A percentile compares a stretch with the other conserved stretches of the same genome.
These are phyloP conservation scores for Exserohilum rostratum DNA, from an alignment of 2,329 filamentous ascomycete genomes.

Conservation along the genomic window DNA sequence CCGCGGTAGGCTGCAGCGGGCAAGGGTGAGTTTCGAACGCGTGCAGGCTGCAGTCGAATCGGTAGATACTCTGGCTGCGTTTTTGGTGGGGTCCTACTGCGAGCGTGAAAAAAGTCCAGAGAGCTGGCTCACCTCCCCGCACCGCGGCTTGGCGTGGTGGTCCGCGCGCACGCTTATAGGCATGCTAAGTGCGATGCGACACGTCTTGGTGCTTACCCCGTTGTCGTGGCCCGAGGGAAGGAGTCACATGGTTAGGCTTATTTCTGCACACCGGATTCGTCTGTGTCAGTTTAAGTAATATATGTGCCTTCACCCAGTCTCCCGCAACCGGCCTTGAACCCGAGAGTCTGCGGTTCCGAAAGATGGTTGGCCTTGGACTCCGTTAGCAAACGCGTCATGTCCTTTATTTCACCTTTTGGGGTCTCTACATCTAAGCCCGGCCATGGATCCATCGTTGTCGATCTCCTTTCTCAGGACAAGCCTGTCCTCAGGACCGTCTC, in stretches of 20 bases:
- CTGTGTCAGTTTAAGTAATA: neutral
- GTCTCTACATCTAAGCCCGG: constrained; percentile 75
- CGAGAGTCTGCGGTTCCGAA: neutral
- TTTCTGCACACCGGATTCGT: neutral
- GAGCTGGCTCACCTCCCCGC: constrained; percentile 8
- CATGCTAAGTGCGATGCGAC: neutral
- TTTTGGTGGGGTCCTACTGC: constrained; percentile 15
- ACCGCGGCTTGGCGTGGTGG: constrained; percentile 8
- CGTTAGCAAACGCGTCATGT: constrained; percentile 31
- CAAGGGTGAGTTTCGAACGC: constrained; percentile 16
- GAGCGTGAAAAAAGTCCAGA: constrained; percentile 13
- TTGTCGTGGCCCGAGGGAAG: neutral
- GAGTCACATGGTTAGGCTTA: neutral
- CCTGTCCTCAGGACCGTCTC: constrained; percentile 76
- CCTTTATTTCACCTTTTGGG: constrained; percentile 72
- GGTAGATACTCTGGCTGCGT: constrained; percentile 18
- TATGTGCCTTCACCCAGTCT: neutral
- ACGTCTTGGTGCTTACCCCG: neutral
- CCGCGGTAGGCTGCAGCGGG: neutral
- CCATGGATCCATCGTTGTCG: constrained; percentile 76
- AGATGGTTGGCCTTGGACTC: constrained; percentile 15
- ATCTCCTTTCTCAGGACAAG: constrained; percentile 71
- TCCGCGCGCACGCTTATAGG: constrained; percentile 7
- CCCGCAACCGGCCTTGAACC: neutral
- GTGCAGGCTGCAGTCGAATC: constrained; percentile 14